These are phyloP conservation scores for Apiotrichum mycotoxinovorans DNA, from an alignment of 1,284 basidiomycete genomes.

Conservation along the genomic window DNA sequence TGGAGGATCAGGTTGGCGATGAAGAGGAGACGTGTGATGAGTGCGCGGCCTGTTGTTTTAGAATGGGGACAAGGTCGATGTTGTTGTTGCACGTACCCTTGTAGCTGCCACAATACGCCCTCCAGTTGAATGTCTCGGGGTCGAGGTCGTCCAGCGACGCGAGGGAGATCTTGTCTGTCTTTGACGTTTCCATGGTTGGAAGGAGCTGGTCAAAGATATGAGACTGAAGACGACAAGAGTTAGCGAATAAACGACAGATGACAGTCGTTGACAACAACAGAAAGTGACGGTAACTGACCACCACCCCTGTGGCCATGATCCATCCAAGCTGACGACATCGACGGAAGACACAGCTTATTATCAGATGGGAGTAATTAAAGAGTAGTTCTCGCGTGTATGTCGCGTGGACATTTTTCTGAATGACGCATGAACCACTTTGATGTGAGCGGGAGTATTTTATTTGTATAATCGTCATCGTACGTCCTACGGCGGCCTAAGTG, in stretches of 20 bases:
- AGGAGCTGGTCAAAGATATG: background rate
- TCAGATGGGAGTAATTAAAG: background rate
- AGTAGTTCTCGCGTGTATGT: too few relatives aligned
- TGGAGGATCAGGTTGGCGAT: constrained; percentile 24
- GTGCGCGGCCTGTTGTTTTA: constrained; percentile 38
- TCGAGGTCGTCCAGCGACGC: constrained; percentile 10
- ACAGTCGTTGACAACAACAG: too few relatives aligned
- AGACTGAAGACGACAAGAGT: too few relatives aligned
- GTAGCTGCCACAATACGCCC: constrained; percentile 34
- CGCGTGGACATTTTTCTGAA: too few relatives aligned
- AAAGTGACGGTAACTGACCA: too few relatives aligned
- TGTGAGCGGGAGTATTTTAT: too few relatives aligned
- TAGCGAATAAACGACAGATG: too few relatives aligned
- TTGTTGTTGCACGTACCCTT: constrained; percentile 24
- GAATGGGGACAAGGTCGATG: background rate
- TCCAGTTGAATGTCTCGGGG: constrained; percentile 25
- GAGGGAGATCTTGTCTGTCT: background rate
- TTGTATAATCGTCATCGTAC: too few relatives aligned
- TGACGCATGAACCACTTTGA: too few relatives aligned
- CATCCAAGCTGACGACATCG: too few relatives aligned
- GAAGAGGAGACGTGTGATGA: constrained; percentile 38
- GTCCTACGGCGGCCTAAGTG: too few relatives aligned
- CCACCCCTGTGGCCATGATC: too few relatives aligned
- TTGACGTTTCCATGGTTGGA: background rate
- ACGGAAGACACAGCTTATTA: background rate